phyloP scores from a whole-genome alignment of 2,329 filamentous ascomycete genomes.

The Penicillium sp. region DNA sequence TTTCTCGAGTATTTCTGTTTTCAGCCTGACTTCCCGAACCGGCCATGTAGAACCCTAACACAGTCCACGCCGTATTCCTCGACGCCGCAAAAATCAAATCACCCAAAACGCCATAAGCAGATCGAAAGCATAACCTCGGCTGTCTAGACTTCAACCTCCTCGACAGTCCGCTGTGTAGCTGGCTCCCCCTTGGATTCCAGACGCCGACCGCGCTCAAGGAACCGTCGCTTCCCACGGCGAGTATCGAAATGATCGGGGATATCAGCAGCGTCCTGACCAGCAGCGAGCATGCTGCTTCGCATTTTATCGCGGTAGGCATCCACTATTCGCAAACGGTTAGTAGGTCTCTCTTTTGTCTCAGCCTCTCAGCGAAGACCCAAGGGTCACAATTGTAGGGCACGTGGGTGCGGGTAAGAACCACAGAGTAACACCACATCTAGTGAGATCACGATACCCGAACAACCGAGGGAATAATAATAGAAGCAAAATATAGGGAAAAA shows the following conservation, averaged over 20 bases:
- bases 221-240: constrained; percentile 75
- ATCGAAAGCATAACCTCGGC: neutral
- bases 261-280: constrained; percentile 68
- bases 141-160: constrained; percentile 36
- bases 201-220: constrained; percentile 51
- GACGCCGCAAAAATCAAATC: neutral
- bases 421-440: neutral
- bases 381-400: constrained; percentile 6
- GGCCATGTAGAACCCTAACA: constrained; percentile 3
- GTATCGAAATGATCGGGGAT: constrained; percentile 86
- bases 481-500: constrained; percentile 4
- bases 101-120: neutral
- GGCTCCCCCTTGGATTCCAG: constrained; percentile 20
- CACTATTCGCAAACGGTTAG: constrained; percentile 53
- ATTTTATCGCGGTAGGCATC: constrained; percentile 94
- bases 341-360: neutral
- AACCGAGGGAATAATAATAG: constrained; percentile 9
- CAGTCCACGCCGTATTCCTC: neutral
- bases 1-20: neutral
- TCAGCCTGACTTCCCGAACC: neutral
- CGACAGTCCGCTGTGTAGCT: constrained; percentile 34
- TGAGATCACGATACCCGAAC: neutral
- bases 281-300: constrained; percentile 71
- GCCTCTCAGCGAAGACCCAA: neutral
- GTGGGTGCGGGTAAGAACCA: neutral